Conservation (phyloP, 2,329 filamentous ascomycete genomes). For the Aspergillus pseudoterreus region DNA sequence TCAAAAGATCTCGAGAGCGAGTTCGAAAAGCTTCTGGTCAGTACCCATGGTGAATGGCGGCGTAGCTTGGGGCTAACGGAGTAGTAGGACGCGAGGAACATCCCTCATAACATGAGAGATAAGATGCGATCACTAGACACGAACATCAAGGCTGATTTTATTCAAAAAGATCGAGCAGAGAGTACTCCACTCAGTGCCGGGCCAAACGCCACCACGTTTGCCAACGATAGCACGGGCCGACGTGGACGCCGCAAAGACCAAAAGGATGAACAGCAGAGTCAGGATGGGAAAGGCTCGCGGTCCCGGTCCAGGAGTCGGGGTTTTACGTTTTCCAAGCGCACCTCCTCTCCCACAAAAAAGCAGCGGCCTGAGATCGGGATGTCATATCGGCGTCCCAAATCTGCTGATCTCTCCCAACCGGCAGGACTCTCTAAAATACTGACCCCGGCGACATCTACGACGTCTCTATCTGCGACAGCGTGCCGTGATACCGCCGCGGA, state of each 20-base stretch:
- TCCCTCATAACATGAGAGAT: slow-evolving; percentile 87
- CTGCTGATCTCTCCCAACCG: slow-evolving; percentile 64
- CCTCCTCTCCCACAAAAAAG: slow-evolving; percentile 70
- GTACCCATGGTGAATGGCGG: slow-evolving; percentile 20
- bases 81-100: slow-evolving; percentile 77
- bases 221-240: slow-evolving; percentile 26
- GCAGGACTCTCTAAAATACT: slow-evolving; percentile 54
- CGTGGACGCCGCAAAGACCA: slow-evolving; percentile 42
- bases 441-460: slow-evolving; percentile 54
- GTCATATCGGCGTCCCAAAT: slow-evolving; percentile 67
- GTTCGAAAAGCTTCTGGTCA: slow-evolving; percentile 59
- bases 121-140: slow-evolving; percentile 89
- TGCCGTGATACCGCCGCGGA: slow-evolving; percentile 71
- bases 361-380: slow-evolving; percentile 63
- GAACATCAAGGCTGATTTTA: slow-evolving; percentile 92
- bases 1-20: slow-evolving; percentile 57
- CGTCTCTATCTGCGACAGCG: slow-evolving; percentile 55
- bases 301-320: slow-evolving; percentile 65
- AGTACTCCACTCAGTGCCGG: slow-evolving; percentile 48
- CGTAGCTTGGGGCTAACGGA: slow-evolving; percentile 5
- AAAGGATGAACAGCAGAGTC: slow-evolving; percentile 35
- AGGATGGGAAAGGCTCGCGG: slow-evolving; percentile 45
- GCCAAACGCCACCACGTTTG: slow-evolving; percentile 23
- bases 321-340: slow-evolving; percentile 73
- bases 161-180: slow-evolving; percentile 80